Evolutionary conservation across 768 basidiomycete species (phyloP).

Genomic region (Crucibulum laeve): DNA sequence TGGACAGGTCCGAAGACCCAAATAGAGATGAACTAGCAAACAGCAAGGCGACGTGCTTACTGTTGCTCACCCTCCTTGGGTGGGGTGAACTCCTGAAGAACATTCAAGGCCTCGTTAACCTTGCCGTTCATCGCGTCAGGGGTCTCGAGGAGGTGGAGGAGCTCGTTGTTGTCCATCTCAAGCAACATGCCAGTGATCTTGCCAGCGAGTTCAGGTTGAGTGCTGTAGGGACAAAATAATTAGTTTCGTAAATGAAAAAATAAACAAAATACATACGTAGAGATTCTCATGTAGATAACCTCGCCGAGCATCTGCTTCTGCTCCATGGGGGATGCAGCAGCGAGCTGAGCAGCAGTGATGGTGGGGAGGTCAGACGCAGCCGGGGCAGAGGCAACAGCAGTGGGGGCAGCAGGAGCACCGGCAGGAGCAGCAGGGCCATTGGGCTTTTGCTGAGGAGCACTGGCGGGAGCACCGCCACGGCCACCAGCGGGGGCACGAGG

Average conservation of each 20-base stretch:
- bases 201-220: slow-evolving; percentile 91
- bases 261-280: slow-evolving; percentile 46
- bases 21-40: no score
- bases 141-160: slow-evolving; percentile 83
- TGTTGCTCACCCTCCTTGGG: slow-evolving; percentile 20
- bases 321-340: slow-evolving; percentile 70
- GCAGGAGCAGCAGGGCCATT: slow-evolving; percentile 37
- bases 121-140: slow-evolving; percentile 82
- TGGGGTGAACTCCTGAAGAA: slow-evolving; percentile 85
- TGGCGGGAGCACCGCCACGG: slow-evolving; percentile 22
- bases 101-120: slow-evolving; percentile 86
- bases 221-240: slow-evolving; percentile 30
- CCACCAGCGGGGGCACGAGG: slow-evolving; percentile 36
- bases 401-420: slow-evolving; percentile 25
- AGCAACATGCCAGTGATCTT: slow-evolving; percentile 99
- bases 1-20: no score
- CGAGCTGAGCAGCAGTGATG: slow-evolving; percentile 43
- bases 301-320: slow-evolving; percentile 99
- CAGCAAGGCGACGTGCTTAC: neutral
- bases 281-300: slow-evolving; percentile 90
- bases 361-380: slow-evolving; percentile 35
- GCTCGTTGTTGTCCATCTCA: slow-evolving; percentile 97
- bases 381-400: slow-evolving; percentile 40
- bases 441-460: slow-evolving; percentile 25
- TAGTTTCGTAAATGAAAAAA: slow-evolving; percentile 9